Evolutionary conservation across 352 stramenopile genomes (phyloP).

Genomic region (Globisporangium nodosum): DNA sequence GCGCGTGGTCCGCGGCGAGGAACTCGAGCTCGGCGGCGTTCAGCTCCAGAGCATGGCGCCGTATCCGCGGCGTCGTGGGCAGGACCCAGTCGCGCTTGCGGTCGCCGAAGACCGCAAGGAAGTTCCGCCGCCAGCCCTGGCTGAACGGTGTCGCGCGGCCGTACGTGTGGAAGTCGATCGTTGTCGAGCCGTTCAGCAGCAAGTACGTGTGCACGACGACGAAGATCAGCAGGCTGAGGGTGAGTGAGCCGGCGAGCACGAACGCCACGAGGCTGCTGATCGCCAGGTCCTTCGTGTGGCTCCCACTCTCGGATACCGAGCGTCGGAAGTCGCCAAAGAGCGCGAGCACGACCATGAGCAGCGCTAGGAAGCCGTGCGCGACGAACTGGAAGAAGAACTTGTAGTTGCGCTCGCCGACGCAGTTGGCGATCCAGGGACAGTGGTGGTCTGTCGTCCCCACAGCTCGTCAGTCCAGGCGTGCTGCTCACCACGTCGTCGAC

Average conservation of each 20-base stretch:
- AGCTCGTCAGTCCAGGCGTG: neutral
- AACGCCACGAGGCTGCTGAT: conserved; percentile 58
- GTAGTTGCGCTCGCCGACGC: conserved; percentile 79
- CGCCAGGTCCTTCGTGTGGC: conserved; percentile 24
- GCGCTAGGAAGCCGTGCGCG: conserved; percentile 62
- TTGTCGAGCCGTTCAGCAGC: conserved; percentile 59
- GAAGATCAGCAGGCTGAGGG: conserved; percentile 67
- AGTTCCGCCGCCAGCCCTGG: conserved; percentile 56
- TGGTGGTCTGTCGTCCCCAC: conserved; percentile 88
- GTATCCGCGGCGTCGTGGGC: conserved; percentile 21
- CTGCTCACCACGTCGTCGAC: too few relatives aligned
- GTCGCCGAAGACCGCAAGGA: conserved; percentile 45
- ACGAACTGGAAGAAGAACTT: conserved; percentile 88
- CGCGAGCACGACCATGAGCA: conserved; percentile 49
- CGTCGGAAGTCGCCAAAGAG: conserved; percentile 49
- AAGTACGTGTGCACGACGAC: conserved; percentile 69
- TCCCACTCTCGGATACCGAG: conserved; percentile 13
- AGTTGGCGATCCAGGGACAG: conserved; percentile 94
- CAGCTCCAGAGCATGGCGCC: conserved; percentile 17
- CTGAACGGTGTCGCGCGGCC: conserved; percentile 60
- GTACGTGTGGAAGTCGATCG: conserved; percentile 77
- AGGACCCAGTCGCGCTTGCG: conserved; percentile 52
- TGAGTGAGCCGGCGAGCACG: conserved; percentile 62
- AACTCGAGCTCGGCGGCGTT: conserved; percentile 44
- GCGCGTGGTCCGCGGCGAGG: conserved; percentile 34